phyloP scores from a whole-genome alignment of 805 yeast species.

The Metschnikowia similis region DNA sequence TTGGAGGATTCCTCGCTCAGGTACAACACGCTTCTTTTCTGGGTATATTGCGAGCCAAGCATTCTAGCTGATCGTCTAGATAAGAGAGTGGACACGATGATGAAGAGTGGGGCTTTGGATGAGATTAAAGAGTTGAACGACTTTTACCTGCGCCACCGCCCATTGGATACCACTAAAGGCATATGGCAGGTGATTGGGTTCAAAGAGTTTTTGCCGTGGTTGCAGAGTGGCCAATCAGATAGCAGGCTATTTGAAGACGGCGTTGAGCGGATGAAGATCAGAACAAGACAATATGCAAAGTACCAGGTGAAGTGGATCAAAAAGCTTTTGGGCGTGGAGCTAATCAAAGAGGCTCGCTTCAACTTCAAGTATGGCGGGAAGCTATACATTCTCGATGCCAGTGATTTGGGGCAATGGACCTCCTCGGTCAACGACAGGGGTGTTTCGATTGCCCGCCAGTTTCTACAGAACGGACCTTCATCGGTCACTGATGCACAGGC shows the following conservation, averaged over 20 bases:
- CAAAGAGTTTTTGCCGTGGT: conserved; percentile 81
- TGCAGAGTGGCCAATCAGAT: conserved; percentile 20
- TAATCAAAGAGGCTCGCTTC: conserved; percentile 43
- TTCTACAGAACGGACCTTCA: conserved; percentile 26
- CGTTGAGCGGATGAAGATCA: conserved; percentile 70
- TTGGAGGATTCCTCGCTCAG: conserved; percentile 45
- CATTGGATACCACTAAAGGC: conserved; percentile 63
- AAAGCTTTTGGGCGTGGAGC: conserved; percentile 60
- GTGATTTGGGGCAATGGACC: conserved; percentile 63
- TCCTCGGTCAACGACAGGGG: conserved; percentile 56
- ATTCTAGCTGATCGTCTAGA: conserved; percentile 64
- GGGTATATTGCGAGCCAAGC: conserved; percentile 72
- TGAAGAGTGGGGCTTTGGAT: conserved; percentile 58
- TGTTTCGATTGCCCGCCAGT: conserved; percentile 39
- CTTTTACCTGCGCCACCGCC: conserved; percentile 31
- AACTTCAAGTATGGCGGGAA: conserved; percentile 56
- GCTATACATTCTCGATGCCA: conserved; percentile 69
- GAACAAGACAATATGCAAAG: conserved; percentile 84
- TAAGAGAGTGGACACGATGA: conserved; percentile 78
- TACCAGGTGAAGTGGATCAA: conserved; percentile 89
- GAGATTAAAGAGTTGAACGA: conserved; percentile 64
- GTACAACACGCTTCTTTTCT: conserved; percentile 64
- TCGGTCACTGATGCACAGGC: conserved; percentile 24
- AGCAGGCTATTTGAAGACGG: conserved; percentile 38
- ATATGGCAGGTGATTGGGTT: conserved; percentile 95